Conservation (phyloP, 108 stramenopile species). For the Cylindrotheca closterium region DNA sequence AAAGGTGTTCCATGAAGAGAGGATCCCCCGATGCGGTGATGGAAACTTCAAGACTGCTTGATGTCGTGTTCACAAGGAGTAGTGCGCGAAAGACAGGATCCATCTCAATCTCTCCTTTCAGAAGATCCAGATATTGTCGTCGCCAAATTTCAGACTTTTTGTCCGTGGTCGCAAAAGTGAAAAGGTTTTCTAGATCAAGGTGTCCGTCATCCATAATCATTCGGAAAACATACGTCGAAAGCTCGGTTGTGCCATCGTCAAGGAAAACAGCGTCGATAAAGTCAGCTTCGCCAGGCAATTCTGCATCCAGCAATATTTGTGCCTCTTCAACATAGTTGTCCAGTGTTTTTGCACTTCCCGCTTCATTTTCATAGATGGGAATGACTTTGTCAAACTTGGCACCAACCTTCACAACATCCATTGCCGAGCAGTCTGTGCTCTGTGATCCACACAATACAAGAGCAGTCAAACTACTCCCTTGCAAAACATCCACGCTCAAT, state of each 20-base stretch:
- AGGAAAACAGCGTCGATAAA: background rate
- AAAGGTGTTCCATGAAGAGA: background rate
- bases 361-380: constrained; percentile 8
- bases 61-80: background rate
- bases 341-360: background rate
- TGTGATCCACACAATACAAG: constrained; percentile 19
- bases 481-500: constrained; percentile 3
- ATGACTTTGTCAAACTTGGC: constrained; percentile 21
- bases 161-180: background rate
- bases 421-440: constrained; percentile 1
- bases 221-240: background rate
- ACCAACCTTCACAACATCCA: constrained; percentile 15
- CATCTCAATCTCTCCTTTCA: background rate
- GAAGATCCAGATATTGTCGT: background rate
- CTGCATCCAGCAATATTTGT: background rate
- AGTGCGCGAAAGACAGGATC: background rate
- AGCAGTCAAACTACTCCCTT: constrained; percentile 3
- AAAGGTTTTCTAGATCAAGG: background rate
- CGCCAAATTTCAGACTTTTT: background rate
- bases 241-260: background rate
- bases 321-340: background rate
- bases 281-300: background rate
- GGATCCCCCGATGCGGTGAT: background rate
- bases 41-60: background rate
- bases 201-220: background rate